A percentile compares a stretch with the other conserved stretches of the same genome.
Evolutionary conservation across 495 filamentous ascomycete genomes (phyloP).

Genomic region (Usnea hakonensis): DNA sequence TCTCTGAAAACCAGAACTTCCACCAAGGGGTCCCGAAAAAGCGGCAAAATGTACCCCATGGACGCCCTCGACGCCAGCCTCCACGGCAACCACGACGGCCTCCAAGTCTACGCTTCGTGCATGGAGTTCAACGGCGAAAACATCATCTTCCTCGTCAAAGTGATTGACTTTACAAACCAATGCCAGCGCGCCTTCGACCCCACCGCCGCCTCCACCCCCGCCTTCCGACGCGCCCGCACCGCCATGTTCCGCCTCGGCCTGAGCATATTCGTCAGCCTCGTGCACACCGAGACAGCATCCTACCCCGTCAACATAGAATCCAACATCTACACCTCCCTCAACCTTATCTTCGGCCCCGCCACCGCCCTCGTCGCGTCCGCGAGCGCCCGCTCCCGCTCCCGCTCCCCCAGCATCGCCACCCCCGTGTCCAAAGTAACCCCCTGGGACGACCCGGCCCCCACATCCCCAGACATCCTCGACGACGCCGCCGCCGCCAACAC

Average conservation of each 20-base stretch:
- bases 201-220: slow-evolving; percentile 22
- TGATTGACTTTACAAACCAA: slow-evolving; percentile 42
- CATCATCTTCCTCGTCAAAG: slow-evolving; percentile 53
- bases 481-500: neutral
- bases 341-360: slow-evolving; percentile 41
- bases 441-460: slow-evolving; percentile 8
- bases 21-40: neutral
- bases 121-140: slow-evolving; percentile 61
- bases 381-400: neutral
- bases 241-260: slow-evolving; percentile 44
- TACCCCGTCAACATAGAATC: slow-evolving; percentile 56
- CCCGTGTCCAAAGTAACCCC: slow-evolving; percentile 4
- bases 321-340: slow-evolving; percentile 36
- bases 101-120: slow-evolving; percentile 52
- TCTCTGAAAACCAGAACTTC: neutral
- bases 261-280: slow-evolving; percentile 49
- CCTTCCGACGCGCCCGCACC: slow-evolving; percentile 28
- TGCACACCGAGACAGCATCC: slow-evolving; percentile 45
- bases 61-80: slow-evolving; percentile 50
- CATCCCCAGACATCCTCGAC: neutral
- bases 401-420: neutral
- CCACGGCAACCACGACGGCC: slow-evolving; percentile 43
- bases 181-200: slow-evolving; percentile 13
- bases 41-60: slow-evolving; percentile 45
- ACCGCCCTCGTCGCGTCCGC: slow-evolving; percentile 22